A percentile compares a stretch with the other conserved stretches of the same genome.
Conservation (phyloP, 805 yeast species). For the Ogataea ganodermae region DNA sequence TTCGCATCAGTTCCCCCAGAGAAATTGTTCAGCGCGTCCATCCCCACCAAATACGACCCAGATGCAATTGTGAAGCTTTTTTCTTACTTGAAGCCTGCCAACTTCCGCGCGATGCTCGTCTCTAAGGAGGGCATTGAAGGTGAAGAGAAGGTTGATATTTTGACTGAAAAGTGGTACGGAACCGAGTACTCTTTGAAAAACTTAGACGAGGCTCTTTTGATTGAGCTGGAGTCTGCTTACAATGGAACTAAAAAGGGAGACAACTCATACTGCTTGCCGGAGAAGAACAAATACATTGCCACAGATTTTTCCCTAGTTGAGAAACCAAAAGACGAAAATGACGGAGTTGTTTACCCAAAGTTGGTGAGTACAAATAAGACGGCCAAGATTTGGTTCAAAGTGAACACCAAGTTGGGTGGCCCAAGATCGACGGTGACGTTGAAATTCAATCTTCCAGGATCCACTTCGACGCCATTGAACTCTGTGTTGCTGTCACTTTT, state of each 20-base stretch:
- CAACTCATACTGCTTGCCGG: slow-evolving; percentile 48
- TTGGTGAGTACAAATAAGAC: slow-evolving; percentile 54
- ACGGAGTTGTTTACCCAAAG: slow-evolving; percentile 52
- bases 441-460: slow-evolving; percentile 63
- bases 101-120: slow-evolving; percentile 59
- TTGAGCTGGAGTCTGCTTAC: slow-evolving; percentile 35
- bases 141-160: slow-evolving; percentile 39
- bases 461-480: slow-evolving; percentile 58
- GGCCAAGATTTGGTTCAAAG: slow-evolving; percentile 79
- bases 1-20: slow-evolving; percentile 58
- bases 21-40: slow-evolving; percentile 57
- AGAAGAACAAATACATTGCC: slow-evolving; percentile 79
- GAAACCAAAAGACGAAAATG: slow-evolving; percentile 37
- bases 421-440: slow-evolving; percentile 80
- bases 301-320: slow-evolving; percentile 64
- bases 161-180: slow-evolving; percentile 85
- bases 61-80: slow-evolving; percentile 52
- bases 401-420: slow-evolving; percentile 83
- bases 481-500: slow-evolving; percentile 61
- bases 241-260: slow-evolving; percentile 40
- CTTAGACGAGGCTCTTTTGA: slow-evolving; percentile 43
- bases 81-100: slow-evolving; percentile 52
- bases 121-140: slow-evolving; percentile 51
- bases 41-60: slow-evolving; percentile 58
- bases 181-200: slow-evolving; percentile 65